Base-by-base conservation (phyloP, 2,329 filamentous ascomycete species). In the Albophoma yamanashiensis region DNA sequence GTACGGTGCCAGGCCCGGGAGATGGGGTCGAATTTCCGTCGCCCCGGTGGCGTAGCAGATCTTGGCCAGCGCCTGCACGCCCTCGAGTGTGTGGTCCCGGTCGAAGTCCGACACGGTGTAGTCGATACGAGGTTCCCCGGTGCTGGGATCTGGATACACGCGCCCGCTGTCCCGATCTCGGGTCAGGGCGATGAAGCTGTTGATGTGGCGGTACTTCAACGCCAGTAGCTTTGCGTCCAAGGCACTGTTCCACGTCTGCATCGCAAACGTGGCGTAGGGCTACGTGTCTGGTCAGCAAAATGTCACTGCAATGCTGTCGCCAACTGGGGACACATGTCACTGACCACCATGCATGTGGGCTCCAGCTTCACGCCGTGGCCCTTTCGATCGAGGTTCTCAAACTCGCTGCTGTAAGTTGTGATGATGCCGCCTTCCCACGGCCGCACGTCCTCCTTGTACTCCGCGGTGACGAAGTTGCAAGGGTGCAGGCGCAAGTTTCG, bases 311-410 rank as follows among this genome's bases (percentile, higher is more conserved):
- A 6, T n/a, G 15, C 47, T 20, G 15, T 17, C 17, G 47, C 27
- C 27, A 5, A 27, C 25, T 12, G 38, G 43, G 22, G 42, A n/a
- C 6, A 7, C 20, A 22, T 52, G 11, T 38, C 47, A 69, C 79
- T 67, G 68, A 82, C 80, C 60, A 85, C 65, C 88, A 94, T 92
- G 67, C 82, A 83, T 1, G 84, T 84, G 12, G 86, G 79, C 77
- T 97, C 92, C 36, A 97, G 78, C 72, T 95, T 96, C 56, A 82
- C 80, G 45, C 93, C 93, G 67, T 97, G 91, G 60, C 91, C 91
- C 50, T 86, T 79, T 7, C 84, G 83, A 70, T 96, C 91, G 0
- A 92, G 79, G 66, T 97, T 88, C 64, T 95, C 89, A 66, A 92
- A 91, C 59, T 89, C 85, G 52, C 81, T 84, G 64, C 90, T 87